Conservation (phyloP, 352 stramenopile genomes). For the Phytophthora colocasiae region DNA sequence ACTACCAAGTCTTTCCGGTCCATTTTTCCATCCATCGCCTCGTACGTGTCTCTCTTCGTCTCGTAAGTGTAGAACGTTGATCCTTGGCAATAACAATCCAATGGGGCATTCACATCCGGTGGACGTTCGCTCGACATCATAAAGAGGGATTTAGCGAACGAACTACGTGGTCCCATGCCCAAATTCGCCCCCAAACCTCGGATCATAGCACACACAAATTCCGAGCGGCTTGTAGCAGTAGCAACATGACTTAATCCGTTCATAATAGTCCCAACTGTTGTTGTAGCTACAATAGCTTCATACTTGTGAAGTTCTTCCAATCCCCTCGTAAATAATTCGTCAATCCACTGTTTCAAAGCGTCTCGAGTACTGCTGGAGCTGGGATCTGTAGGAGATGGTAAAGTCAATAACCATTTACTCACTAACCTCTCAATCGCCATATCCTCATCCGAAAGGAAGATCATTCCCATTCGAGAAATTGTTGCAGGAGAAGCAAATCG, state of each 20-base stretch:
- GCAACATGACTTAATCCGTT: slow-evolving; percentile 92
- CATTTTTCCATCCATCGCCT: slow-evolving; percentile 69
- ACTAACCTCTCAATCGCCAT: slow-evolving; percentile 83
- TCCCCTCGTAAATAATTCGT: slow-evolving; percentile 92
- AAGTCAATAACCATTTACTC: slow-evolving; percentile 79
- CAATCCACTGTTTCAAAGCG: slow-evolving; percentile 87
- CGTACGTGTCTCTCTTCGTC: slow-evolving; percentile 84
- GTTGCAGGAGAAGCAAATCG: slow-evolving; percentile 96
- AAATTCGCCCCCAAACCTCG: slow-evolving; percentile 94
- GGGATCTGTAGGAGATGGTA: slow-evolving; percentile 24
- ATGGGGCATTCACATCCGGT: slow-evolving; percentile 82
- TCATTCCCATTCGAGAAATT: slow-evolving; percentile 97
- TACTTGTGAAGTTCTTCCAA: slow-evolving; percentile 90
- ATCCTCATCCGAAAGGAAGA: slow-evolving; percentile 95
- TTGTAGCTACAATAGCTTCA: slow-evolving; percentile 92
- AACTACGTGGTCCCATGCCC: slow-evolving; percentile 62
- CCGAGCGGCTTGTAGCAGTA: slow-evolving; percentile 66
- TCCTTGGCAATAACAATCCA: slow-evolving; percentile 91
- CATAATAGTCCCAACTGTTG: slow-evolving; percentile 94
- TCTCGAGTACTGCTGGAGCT: slow-evolving; percentile 43
- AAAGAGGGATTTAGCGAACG: slow-evolving; percentile 92
- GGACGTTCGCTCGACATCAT: slow-evolving; percentile 93
- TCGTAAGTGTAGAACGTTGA: slow-evolving; percentile 75
- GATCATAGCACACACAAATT: slow-evolving; percentile 94
- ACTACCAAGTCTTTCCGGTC: slow-evolving; percentile 58